Base-by-base conservation (phyloP, 202 grass and related monocot genomes). In the Saccharum hybrid region DNA sequence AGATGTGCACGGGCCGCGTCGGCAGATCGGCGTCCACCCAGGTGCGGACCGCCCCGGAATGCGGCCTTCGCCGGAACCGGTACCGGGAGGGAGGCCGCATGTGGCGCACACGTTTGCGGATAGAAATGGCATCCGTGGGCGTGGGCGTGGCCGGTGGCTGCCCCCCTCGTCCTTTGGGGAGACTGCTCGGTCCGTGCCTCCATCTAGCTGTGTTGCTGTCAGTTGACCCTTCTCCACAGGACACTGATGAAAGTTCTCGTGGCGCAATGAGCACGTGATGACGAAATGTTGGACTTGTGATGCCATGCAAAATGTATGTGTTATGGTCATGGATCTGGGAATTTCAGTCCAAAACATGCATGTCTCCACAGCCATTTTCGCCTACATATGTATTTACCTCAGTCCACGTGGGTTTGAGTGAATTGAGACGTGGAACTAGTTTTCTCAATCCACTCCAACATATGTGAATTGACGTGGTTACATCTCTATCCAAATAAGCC, bases 31-130 rank as follows among this genome's bases (percentile, higher is more conserved):
- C 65, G 65, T 16, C 12, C 22, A 39, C n/a, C n/a, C 65, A 26
- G 77, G 19, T 68, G 49, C 46, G 33, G 48, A 30, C 26, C 26
- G 65, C 66, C 86, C 86, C 74, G 51, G 40, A 45, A 64, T 84
- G 8, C 34, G 63, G 23, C 76, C 76, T 88, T 54, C 87, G 69
- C 80, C 71, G 12, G 30, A 34, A 34, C 33, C 2, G 33, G 33
- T 18, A 80, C 43, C 69, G 5, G 16, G 13, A 19, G 6, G 21
- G 19, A n/a, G 57, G 65, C 9, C 34, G 9, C 38, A 16, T 39
- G 73, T 26, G 68, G 66, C 66, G 66, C 73, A 56, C 48, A 33
- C 65, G 34, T 36, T 36, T 33, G 66, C 23, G 66, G 15, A 64
- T 60, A 45, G 56, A 60, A n/a, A 23, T 28, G 48, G 48, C 48